A percentile compares a stretch with the other conserved stretches of the same genome.
Conservation (phyloP, 192 early-diverging fungal genomes). For the Coemansia sp. region DNA sequence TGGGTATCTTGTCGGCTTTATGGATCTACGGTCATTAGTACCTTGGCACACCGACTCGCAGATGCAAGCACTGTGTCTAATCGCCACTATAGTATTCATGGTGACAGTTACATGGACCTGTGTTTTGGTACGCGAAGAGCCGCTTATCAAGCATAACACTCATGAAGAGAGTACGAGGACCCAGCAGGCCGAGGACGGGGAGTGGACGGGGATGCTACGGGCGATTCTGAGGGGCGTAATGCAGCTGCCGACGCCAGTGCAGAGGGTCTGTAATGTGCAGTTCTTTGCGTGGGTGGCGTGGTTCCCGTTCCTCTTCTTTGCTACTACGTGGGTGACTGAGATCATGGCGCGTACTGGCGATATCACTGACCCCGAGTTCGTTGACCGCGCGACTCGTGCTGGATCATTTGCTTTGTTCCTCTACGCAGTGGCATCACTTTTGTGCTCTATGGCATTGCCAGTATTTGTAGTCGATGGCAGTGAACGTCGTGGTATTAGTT, state of each 20-base stretch:
- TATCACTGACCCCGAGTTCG: slow-evolving; percentile 37
- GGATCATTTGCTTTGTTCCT: slow-evolving; percentile 89
- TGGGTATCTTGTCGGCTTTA: slow-evolving; percentile 84
- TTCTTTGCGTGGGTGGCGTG: slow-evolving; percentile 98
- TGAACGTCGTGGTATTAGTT: neutral
- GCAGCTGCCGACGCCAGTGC: slow-evolving; percentile 70
- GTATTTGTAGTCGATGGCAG: slow-evolving; percentile 29
- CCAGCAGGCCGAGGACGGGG: neutral
- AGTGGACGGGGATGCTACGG: slow-evolving; percentile 32
- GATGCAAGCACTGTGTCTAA: slow-evolving; percentile 78
- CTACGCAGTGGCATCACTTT: slow-evolving; percentile 75
- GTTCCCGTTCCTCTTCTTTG: slow-evolving; percentile 97
- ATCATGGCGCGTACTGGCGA: slow-evolving; percentile 35
- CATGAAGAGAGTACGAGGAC: neutral
- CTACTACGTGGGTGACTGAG: slow-evolving; percentile 58
- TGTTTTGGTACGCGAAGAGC: slow-evolving; percentile 59
- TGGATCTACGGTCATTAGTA: slow-evolving; percentile 71
- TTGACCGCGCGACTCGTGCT: slow-evolving; percentile 69
- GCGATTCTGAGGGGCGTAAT: slow-evolving; percentile 30
- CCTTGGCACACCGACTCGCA: slow-evolving; percentile 71
- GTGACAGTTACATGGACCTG: slow-evolving; percentile 68
- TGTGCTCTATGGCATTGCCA: slow-evolving; percentile 43
- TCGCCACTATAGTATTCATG: slow-evolving; percentile 72
- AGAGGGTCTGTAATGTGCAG: slow-evolving; percentile 87
- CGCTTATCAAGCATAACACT: slow-evolving; percentile 10